phyloP scores from a whole-genome alignment of 106 monocot species.

The Dioscorea zingiberensis region DNA sequence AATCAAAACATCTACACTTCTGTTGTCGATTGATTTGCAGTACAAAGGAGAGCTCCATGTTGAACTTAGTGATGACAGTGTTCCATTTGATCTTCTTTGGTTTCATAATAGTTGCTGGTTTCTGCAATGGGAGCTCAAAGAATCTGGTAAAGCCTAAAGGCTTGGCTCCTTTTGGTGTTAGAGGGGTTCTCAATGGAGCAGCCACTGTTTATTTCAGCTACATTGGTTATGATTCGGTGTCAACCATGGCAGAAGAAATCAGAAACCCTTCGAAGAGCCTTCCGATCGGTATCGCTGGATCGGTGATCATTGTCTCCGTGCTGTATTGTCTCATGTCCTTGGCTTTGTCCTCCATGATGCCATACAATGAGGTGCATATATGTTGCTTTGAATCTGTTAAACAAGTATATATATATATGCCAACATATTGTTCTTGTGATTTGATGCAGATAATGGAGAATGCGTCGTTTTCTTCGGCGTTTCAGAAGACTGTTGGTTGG shows the following conservation, averaged over 20 bases:
- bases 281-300: constrained; percentile 62
- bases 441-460: constrained; percentile 32
- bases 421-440: background rate
- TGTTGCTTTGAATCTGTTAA: too few species aligned
- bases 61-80: constrained; percentile 56
- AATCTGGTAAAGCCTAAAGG: constrained; percentile 47
- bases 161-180: constrained; percentile 51
- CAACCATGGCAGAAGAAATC: constrained; percentile 74
- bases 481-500: constrained; percentile 42
- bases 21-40: constrained; percentile 19
- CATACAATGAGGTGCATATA: constrained; percentile 52
- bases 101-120: constrained; percentile 53
- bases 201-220: constrained; percentile 77
- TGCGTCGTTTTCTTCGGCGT: constrained; percentile 51
- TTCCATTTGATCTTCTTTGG: constrained; percentile 67
- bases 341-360: constrained; percentile 55
- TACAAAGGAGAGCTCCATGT: constrained; percentile 65
- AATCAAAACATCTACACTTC: background rate
- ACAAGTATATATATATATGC: too few species aligned
- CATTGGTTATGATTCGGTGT: constrained; percentile 76
- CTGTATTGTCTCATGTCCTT: constrained; percentile 65
- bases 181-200: constrained; percentile 61
- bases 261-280: constrained; percentile 48
- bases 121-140: constrained; percentile 44
- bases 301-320: constrained; percentile 51